Base-by-base conservation (phyloP, 2,329 filamentous ascomycete species). In the Chrysosporium queenslandicum region DNA sequence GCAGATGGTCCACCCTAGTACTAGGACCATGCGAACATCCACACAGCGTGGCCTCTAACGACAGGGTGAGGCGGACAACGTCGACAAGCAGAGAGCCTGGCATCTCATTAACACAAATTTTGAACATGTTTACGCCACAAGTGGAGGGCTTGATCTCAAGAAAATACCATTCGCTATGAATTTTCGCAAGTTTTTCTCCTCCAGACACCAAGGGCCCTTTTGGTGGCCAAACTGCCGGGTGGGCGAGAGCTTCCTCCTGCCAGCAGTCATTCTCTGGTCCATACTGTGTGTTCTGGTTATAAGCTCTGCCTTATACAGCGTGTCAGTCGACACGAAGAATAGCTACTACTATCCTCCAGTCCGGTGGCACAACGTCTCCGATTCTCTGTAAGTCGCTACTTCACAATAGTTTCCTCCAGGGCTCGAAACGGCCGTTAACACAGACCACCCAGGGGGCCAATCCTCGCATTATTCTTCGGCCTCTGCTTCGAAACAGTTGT, bases 261-360 rank as follows among this genome's bases (percentile, higher is more conserved):
- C 52, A n/a, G 42, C 42, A 18, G 41, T 34, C 18, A 36, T 18
- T 27, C 39, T 54, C 12, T 29, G 20, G 16, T 9, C 18, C n/a
- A 39, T 54, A 3, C 6, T 34, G 14, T 52, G 53, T 48, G 16
- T 52, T 23, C 27, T 48, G 18, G 36, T 48, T 21, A 52, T 55
- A 12, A 37, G 42, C 9, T 37, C 43, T 8, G 20, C 30, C 5
- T 21, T 34, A 3, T 52, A 42, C 42, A 39, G 46, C 16, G 30
- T 29, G n/a, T 21, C 36, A 3, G 27, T 51, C 6, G 42, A 47
- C n/a, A 37, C 52, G 2, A 39, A 29, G 7, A 21, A 21, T 9
- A 4, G 11, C 11, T 8, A 12, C 9, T 27, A 20, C 1, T 9
- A 29, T n/a, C 14, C 25, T 16, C 48, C 48, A 4, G 45, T 51